Percentiles rank a stretch among this genome's conserved stretches.
phyloP scores from a whole-genome alignment of 164 flowering plant species.

The Aristolochia contorta region DNA sequence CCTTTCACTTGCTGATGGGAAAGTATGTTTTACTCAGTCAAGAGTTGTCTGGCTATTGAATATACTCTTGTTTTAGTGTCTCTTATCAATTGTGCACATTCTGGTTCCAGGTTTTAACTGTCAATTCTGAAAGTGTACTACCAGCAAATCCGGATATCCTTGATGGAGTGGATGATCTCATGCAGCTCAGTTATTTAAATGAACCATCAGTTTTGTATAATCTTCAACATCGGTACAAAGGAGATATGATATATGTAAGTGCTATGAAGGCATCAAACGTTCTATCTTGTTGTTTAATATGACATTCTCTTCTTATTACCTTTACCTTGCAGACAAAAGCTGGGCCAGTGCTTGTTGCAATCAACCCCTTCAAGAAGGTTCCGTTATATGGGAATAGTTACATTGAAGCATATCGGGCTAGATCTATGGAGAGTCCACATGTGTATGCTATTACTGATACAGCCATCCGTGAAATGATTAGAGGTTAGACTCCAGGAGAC shows the following conservation, averaged over 20 bases:
- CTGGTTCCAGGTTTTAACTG: conserved; percentile 53
- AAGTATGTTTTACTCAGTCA: conserved; percentile 35
- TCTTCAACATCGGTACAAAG: conserved; percentile 79
- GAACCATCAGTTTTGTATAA: conserved; percentile 96
- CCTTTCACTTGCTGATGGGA: conserved; percentile 65
- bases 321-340: conserved; percentile 73
- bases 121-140: conserved; percentile 45
- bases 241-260: conserved; percentile 88
- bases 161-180: conserved; percentile 96
- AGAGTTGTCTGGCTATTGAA: not conserved
- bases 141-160: conserved; percentile 98
- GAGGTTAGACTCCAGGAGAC: conserved; percentile 39
- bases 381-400: conserved; percentile 72
- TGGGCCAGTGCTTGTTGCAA: conserved; percentile 94
- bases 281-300: not conserved
- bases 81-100: not conserved
- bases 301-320: not conserved
- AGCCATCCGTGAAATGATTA: conserved; percentile 91
- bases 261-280: conserved; percentile 4
- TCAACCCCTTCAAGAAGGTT: conserved; percentile 91
- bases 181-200: conserved; percentile 96
- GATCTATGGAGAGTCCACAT: conserved; percentile 73
- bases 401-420: conserved; percentile 78
- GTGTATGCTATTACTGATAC: conserved; percentile 97
- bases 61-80: not conserved